These are phyloP conservation scores for Excoecaria agallocha DNA, from an alignment of 345 rosid species.

Conservation along the genomic window DNA sequence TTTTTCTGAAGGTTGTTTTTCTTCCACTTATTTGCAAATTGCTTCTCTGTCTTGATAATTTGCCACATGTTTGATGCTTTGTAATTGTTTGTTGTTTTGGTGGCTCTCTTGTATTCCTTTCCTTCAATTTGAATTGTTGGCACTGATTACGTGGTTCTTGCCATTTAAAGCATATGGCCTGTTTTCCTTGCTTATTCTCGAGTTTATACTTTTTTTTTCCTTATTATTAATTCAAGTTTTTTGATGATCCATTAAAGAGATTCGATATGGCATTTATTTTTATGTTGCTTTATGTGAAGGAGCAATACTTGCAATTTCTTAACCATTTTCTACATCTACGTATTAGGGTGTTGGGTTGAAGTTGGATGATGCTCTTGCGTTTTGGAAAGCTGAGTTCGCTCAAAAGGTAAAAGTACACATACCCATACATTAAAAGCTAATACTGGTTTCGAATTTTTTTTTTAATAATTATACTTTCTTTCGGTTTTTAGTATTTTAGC, in stretches of 20 bases:
- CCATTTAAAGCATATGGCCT: not conserved
- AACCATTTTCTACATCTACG: constrained; percentile 13
- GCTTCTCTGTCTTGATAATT: not conserved
- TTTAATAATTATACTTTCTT: not conserved
- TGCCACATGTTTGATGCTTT: not conserved
- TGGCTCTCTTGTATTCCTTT: not conserved
- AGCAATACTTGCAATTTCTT: not conserved
- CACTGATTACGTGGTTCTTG: not conserved
- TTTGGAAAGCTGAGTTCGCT: constrained; percentile 90
- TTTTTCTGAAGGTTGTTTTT: constrained; percentile 72
- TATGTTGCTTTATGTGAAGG: not conserved
- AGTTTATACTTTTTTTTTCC: not conserved
- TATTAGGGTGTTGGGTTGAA: constrained; percentile 83
- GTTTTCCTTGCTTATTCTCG: not conserved
- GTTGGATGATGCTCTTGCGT: constrained; percentile 89
- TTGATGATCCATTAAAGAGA: not conserved
- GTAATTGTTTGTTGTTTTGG: not conserved
- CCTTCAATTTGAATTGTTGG: not conserved
- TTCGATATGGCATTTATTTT: not conserved
- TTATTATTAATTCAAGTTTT: not conserved
- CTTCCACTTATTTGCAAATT: not conserved
- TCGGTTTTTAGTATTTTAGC: not conserved
- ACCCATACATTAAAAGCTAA: not conserved
- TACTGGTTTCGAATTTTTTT: not conserved
- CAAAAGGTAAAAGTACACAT: constrained; percentile 50